Conservation (phyloP, 2,329 filamentous ascomycete genomes). For the Beauveria brongniartii region DNA sequence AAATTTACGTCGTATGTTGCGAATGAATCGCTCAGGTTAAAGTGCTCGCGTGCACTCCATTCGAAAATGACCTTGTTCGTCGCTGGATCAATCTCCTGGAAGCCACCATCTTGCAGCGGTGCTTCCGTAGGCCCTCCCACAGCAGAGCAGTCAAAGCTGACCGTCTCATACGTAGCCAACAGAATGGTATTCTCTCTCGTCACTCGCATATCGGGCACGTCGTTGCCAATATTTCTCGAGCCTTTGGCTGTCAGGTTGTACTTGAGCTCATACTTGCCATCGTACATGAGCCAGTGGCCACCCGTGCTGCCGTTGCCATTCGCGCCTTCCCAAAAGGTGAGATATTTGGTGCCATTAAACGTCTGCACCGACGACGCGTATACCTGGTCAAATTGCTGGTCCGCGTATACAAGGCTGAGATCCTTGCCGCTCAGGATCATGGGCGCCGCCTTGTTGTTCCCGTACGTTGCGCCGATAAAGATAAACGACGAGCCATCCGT, state of each 20-base stretch:
- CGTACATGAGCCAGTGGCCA: constrained; percentile 24
- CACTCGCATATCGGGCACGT: constrained; percentile 37
- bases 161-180: constrained; percentile 32
- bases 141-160: constrained; percentile 22
- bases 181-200: constrained; percentile 32
- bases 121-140: constrained; percentile 24
- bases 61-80: constrained; percentile 29
- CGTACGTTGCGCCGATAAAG: constrained; percentile 24
- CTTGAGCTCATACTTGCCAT: constrained; percentile 28
- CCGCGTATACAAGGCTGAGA: constrained; percentile 30
- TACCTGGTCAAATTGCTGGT: constrained; percentile 22
- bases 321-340: constrained; percentile 29
- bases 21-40: constrained; percentile 19
- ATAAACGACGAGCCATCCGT: constrained; percentile 24
- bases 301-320: constrained; percentile 21
- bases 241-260: constrained; percentile 30
- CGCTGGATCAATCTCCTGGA: constrained; percentile 30
- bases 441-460: constrained; percentile 20
- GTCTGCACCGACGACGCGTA: constrained; percentile 22
- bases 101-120: constrained; percentile 27
- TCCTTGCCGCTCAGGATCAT: constrained; percentile 28
- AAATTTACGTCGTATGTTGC: constrained; percentile 21
- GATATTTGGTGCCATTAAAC: constrained; percentile 23
- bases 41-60: constrained; percentile 28
- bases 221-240: constrained; percentile 24